Evolutionary conservation across 140 eudicot genomes (phyloP), one percentile per base, ranked within the genome.

Genomic region (Flaveria floridana): DNA sequence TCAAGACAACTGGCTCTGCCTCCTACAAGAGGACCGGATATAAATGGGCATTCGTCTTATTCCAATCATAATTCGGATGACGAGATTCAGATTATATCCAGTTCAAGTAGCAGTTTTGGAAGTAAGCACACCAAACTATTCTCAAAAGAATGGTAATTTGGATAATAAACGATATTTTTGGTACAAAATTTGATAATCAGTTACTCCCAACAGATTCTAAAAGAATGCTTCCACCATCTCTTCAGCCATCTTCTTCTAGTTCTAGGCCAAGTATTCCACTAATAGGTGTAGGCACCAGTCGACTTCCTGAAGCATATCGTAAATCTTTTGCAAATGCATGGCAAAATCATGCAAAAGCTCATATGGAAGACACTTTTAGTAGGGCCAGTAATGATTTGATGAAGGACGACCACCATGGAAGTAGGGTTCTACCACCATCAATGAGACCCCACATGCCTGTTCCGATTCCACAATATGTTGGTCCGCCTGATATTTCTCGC

Each of bases 161-260:
- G 62, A n/a, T 65, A 61, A 70, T 14, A 28, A 8, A 16, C 59
- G 57, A 65, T 19, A 28, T 51, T 18, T 52, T 71, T 70, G 73
- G 46, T 52, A 46, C 83, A 86, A 79, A 39, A 41, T 57, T 53
- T 82, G 82, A 42, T 46, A 34, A 65, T 2, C 76, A 64, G 16
- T 62, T 77, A 23, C 73, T 71, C 15, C 68, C 20, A 56, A 84
- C 82, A 77, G 71, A 70, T 71, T n/a, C 67, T 14, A 85, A 64
- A 80, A 79, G 95, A 78, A 28, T 65, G 61, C 90, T 83, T 84
- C 95, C 97, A 19, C 1, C 83, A 57, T 74, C 83, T 65, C 5
- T 88, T 42, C 86, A 75, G 76, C 70, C 84, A 71, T 48, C 80
- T n/a, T 76, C 68, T 16, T 62, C 84, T 68, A 78, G 73, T 68